Base-by-base conservation (phyloP, 768 basidiomycete species). In the Boletus eberwhitei region DNA sequence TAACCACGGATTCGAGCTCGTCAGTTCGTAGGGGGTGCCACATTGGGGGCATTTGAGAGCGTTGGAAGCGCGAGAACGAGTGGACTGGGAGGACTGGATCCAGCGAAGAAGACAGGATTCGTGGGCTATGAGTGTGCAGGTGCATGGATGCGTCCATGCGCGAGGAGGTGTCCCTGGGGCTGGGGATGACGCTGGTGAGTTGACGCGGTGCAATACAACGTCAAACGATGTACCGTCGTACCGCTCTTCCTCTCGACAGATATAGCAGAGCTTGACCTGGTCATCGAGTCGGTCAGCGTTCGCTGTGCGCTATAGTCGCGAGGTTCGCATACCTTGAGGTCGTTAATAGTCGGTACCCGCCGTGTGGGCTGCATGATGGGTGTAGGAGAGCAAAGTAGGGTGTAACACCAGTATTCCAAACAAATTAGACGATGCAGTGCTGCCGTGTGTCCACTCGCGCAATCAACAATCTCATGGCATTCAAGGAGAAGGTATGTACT, bases 21-120 rank as follows among this genome's bases (percentile, higher is more conserved):
- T 79, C 47, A 90, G 66, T 65, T 87, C 81, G 64, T 90, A 91
- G 35, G 64, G 61, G 0, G 84, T 74, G 12, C 84, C 77, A 57
- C 90, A 92, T 57, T 92, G 90, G 0, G 90, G 88, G 61, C 90
- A 92, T 64, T 89, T 88, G 56, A 90, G 77, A 0, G 88, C 87
- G 64, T 87, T 86, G 19, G 61, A 53, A 1, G 78, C 71, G 29
- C 81, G 77, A 9, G 84, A 80, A 11, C 75, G 70, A 44, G 75
- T 83, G 22, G 78, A 74, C 60, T 91, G 86, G 4, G 88, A 81
- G 17, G 86, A 77, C 55, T 84, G 80, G 37, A 92, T 88, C 90
- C 90, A 92, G 58, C 84, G 81, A 32, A 90, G 77, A 16, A 92
- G 80, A 71, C 90, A 92, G 0, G 81, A 73, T 65, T 91, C 87